phyloP scores from a whole-genome alignment of 179 eudicot genomes.

The Beta lomatogona region DNA sequence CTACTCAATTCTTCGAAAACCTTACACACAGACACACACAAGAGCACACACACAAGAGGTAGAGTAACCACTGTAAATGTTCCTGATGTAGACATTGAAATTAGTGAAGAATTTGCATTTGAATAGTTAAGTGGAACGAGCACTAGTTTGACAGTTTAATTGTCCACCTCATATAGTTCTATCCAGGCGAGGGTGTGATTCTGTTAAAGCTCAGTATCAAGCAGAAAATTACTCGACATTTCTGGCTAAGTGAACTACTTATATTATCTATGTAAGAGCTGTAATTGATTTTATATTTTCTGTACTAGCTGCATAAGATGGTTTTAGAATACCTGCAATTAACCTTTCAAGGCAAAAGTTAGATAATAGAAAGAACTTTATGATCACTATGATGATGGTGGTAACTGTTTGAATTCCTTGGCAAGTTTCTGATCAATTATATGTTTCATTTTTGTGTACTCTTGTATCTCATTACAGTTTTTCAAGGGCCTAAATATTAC shows the following conservation, averaged over 20 bases:
- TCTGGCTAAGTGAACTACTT: background rate
- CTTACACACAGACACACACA: no score
- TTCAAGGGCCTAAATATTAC: constrained; percentile 74
- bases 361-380: background rate
- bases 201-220: background rate
- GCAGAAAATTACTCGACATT: background rate
- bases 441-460: constrained; percentile 14
- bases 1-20: no score
- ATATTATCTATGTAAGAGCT: background rate
- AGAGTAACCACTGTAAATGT: no score
- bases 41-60: no score
- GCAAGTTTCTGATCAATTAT: background rate
- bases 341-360: background rate
- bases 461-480: constrained; percentile 49
- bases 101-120: background rate
- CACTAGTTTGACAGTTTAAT: background rate
- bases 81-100: no score
- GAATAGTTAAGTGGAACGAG: background rate
- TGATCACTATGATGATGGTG: background rate
- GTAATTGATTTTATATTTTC: background rate
- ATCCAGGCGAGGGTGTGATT: background rate
- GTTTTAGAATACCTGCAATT: background rate
- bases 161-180: background rate
- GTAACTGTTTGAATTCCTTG: background rate
- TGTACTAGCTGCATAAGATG: background rate